Percentiles rank a stretch among this genome's conserved stretches.
Evolutionary conservation across 2,329 filamentous ascomycete species (phyloP).

Genomic region (Orbilia brochopaga): DNA sequence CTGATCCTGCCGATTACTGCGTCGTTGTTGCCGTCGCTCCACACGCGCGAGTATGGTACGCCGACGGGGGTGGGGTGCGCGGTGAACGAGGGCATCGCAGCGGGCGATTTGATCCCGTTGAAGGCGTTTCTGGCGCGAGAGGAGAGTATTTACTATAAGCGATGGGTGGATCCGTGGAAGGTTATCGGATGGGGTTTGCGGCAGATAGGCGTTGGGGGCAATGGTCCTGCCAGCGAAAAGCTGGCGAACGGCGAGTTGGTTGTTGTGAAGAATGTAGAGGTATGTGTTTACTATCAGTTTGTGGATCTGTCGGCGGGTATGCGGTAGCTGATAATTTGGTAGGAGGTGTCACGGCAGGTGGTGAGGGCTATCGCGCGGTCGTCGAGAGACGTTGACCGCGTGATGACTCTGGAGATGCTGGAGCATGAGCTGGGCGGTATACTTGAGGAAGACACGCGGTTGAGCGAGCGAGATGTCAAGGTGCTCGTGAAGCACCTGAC

Average conservation of each 20-base stretch:
- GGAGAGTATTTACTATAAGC: conserved; percentile 74
- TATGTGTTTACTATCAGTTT: conserved; percentile 52
- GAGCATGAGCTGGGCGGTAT: conserved; percentile 64
- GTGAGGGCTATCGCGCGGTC: conserved; percentile 59
- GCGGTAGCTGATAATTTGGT: conserved; percentile 17
- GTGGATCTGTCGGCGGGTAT: background rate
- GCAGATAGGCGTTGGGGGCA: conserved; percentile 50
- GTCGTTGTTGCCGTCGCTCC: conserved; percentile 72
- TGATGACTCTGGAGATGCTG: conserved; percentile 72
- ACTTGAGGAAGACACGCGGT: conserved; percentile 60
- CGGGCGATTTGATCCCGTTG: conserved; percentile 72
- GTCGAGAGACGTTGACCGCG: conserved; percentile 67
- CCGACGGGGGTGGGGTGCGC: conserved; percentile 82
- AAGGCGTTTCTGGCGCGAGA: conserved; percentile 69
- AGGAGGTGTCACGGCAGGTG: conserved; percentile 66
- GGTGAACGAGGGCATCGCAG: conserved; percentile 74
- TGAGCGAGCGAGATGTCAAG: conserved; percentile 71
- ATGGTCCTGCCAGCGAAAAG: conserved; percentile 55
- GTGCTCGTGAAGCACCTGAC: conserved; percentile 73
- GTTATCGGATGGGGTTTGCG: conserved; percentile 53
- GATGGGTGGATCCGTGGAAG: conserved; percentile 56
- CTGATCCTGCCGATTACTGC: conserved; percentile 67
- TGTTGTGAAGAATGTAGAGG: conserved; percentile 66
- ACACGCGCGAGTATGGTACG: conserved; percentile 77
- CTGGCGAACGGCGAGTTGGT: conserved; percentile 60